Percentiles rank a stretch among this genome's conserved stretches.
Evolutionary conservation across 208 protist genomes (phyloP).

Genomic region (Herpetomonas muscarum): DNA sequence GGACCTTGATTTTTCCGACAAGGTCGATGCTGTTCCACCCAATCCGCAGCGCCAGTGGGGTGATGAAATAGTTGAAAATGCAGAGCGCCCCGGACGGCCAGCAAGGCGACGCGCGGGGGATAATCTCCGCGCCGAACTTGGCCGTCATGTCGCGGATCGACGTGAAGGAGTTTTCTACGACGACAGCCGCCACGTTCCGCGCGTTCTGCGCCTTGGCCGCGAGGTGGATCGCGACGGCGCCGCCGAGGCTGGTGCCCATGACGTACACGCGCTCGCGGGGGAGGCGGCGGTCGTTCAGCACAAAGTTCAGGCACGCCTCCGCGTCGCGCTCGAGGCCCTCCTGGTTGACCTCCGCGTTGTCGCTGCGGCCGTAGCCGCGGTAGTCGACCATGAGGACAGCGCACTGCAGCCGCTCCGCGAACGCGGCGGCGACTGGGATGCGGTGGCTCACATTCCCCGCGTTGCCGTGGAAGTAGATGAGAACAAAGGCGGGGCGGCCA

Average conservation of each 20-base stretch:
- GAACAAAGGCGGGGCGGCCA: constrained; percentile 30
- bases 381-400: constrained; percentile 90
- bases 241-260: constrained; percentile 88
- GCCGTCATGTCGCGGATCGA: constrained; percentile 81
- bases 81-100: constrained; percentile 15
- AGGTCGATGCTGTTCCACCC: constrained; percentile 57
- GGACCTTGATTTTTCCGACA: constrained; percentile 26
- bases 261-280: constrained; percentile 75
- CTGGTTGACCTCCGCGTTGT: constrained; percentile 47
- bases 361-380: constrained; percentile 84
- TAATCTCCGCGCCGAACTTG: constrained; percentile 22
- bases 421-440: constrained; percentile 52
- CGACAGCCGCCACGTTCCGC: constrained; percentile 54
- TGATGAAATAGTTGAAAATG: constrained; percentile 69
- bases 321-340: constrained; percentile 78
- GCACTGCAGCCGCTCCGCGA: constrained; percentile 48
- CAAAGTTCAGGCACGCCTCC: constrained; percentile 75
- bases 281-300: constrained; percentile 53
- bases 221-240: constrained; percentile 84
- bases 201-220: constrained; percentile 37
- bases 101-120: constrained; percentile 4
- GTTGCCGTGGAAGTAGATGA: constrained; percentile 92
- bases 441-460: constrained; percentile 90
- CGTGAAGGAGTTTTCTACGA: constrained; percentile 92
- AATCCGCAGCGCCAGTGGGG: constrained; percentile 70